A percentile compares a stretch with the other conserved stretches of the same genome.
Evolutionary conservation across 345 rosid species (phyloP).

Genomic region (Aurinia saxatilis): DNA sequence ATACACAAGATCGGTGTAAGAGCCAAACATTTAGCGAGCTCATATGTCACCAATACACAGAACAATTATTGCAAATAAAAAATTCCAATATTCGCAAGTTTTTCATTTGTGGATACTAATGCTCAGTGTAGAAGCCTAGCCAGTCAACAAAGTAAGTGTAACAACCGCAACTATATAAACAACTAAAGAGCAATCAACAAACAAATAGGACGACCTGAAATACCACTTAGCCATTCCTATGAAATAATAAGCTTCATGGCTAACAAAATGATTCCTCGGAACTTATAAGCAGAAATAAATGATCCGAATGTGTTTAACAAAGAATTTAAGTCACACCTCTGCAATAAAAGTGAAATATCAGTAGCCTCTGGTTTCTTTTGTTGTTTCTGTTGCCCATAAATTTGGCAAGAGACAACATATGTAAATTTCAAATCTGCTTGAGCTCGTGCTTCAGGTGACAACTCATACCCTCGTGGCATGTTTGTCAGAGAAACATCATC

Average conservation of each 20-base stretch:
- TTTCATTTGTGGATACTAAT: slow-evolving; percentile 1
- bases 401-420: slow-evolving; percentile 96
- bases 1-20: background rate
- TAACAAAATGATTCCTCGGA: background rate
- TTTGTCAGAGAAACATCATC: slow-evolving; percentile 45
- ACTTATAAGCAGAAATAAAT: slow-evolving; percentile 1
- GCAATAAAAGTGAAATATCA: slow-evolving; percentile 87
- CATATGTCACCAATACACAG: background rate
- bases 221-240: slow-evolving; percentile 4
- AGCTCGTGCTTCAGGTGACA: slow-evolving; percentile 78
- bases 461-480: slow-evolving; percentile 61
- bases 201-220: slow-evolving; percentile 6
- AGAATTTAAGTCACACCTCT: slow-evolving; percentile 41
- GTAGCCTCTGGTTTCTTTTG: slow-evolving; percentile 79
- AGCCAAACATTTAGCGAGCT: background rate
- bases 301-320: background rate
- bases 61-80: background rate
- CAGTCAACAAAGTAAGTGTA: background rate
- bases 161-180: background rate
- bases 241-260: slow-evolving; percentile 1
- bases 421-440: slow-evolving; percentile 96
- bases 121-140: background rate
- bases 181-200: background rate
- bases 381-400: slow-evolving; percentile 96
- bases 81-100: background rate